Base-by-base conservation (phyloP, 768 basidiomycete genomes). In the Leccinum boreale region DNA sequence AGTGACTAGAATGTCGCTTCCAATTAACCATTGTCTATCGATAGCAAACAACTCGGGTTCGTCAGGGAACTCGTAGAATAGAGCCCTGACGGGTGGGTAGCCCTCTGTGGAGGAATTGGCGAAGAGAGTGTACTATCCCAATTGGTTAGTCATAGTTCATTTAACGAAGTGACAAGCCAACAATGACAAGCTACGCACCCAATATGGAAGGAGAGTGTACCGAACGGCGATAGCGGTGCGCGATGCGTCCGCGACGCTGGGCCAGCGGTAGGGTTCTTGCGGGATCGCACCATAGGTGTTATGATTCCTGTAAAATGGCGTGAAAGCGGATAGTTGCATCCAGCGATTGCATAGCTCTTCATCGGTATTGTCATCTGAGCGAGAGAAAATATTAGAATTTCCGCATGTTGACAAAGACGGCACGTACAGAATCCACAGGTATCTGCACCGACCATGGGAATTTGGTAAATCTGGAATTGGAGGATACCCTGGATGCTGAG, bases 341-440 rank as follows among this genome's bases (percentile, higher is more conserved):
- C 90, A 92, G n/a, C 90, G 80, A 61, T 84, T 85, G 70, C 87
- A 87, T 11, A 92, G 78, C 66, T 90, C 89, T 69, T 91, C 89
- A 63, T 89, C 81, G 4, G 85, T 85, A 68, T 90, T 89, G 1
- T 78, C 81, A 59, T 39, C 62, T 65, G 47, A 15, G 2, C 24
- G 72, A 17, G n/a, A 3, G 28, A 12, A 42, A 46, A 48, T 58
- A 49, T 33, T 52, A 23, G 6, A 23, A 26, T n/a, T 4, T 21
- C 8, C 5, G 28, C 11, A 10, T 35, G 7, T 5, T 48, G 3
- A 12, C 3, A 14, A 5, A 35, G 42, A n/a, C 6, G 47, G 48
- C 21, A 62, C 65, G n/a, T 49, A 69, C 67, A 35, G 52, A 69
- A 69, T 4, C 67, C 67, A 57, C 67, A 69, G 10, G 86, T 83